Evolutionary conservation across 495 filamentous ascomycete genomes (phyloP), one percentile per base, ranked within the genome.

Genomic region (Neurospora sp.): DNA sequence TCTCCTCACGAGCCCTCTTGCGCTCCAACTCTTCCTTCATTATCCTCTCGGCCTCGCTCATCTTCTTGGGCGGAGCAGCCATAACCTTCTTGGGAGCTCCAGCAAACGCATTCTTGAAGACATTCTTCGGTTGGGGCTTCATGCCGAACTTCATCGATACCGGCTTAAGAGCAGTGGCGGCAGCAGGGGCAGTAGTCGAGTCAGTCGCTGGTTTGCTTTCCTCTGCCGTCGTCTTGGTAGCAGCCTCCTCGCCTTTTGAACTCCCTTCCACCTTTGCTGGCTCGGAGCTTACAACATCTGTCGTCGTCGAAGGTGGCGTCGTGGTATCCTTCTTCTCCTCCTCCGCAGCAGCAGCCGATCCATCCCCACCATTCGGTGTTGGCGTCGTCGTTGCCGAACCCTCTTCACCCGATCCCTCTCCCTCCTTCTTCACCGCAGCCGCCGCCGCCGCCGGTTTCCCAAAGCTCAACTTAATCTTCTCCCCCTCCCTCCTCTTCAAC

Each of bases 21-120:
- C 87, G 84, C 76, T 95, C 90, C 77, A 92, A 86, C 75, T 95
- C 93, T 73, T 92, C 90, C 79, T 90, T 92, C 93, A 97, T 97
- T 73, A 96, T 96, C 72, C 93, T 85, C 74, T 96, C 93, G n/a
- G 91, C 91, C 79, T 96, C 92, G 74, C 90, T 92, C 87, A 96
- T 93, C 83, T 92, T 93, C 74, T 92, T 92, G 3, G 88, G 87
- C 59, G 84, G 86, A 69, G 89, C 84, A n/a, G 79, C 79, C 39
- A 83, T 79, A 5, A 85, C 82, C 78, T 92, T 92, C 82, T 91
- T 92, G 14, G 85, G 83, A 3, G 84, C 85, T 1, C 81, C 78
- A 17, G 82, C 78, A 35, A 92, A 81, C 3, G 88, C 88, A 70
- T 91, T 92, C 81, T 91, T 94, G 79, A 96, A 96, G 10, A 96